A percentile compares a stretch with the other conserved stretches of the same genome.
Evolutionary conservation across 371 early-diverging fungal species (phyloP).

Genomic region (Haplosporangium sp.): DNA sequence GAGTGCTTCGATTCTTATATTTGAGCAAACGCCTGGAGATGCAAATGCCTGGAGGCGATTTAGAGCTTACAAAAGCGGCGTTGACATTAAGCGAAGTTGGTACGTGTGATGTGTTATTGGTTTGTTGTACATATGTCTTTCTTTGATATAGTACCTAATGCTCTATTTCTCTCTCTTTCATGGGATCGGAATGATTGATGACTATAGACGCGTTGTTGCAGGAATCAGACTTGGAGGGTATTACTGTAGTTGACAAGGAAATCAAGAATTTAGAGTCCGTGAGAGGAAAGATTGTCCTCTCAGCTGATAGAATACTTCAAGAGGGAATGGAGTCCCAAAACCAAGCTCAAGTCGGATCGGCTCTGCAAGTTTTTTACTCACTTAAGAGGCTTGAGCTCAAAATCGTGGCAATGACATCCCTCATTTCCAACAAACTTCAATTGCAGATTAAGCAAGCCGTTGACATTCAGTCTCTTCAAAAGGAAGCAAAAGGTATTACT

Average conservation of each 20-base stretch:
- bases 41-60: conserved; percentile 65
- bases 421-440: conserved; percentile 63
- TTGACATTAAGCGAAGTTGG: conserved; percentile 68
- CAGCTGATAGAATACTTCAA: conserved; percentile 68
- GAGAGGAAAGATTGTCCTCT: conserved; percentile 60
- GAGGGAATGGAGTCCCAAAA: conserved; percentile 71
- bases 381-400: conserved; percentile 69
- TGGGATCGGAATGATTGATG: neutral
- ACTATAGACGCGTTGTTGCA: conserved; percentile 62
- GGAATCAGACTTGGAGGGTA: conserved; percentile 75
- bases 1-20: conserved; percentile 73
- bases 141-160: no score
- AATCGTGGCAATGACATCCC: conserved; percentile 57
- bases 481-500: conserved; percentile 68
- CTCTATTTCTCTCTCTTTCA: no score
- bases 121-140: no score
- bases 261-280: conserved; percentile 60
- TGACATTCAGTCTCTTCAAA: conserved; percentile 72
- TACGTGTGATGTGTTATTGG: conserved; percentile 18
- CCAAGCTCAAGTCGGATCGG: conserved; percentile 79
- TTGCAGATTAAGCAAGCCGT: conserved; percentile 69
- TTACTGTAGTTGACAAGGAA: conserved; percentile 72
- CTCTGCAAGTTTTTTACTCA: conserved; percentile 82
- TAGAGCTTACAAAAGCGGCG: conserved; percentile 71
- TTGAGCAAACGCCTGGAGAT: conserved; percentile 71